Conservation (phyloP, 768 basidiomycete genomes). For the Saitozyma podzolica region DNA sequence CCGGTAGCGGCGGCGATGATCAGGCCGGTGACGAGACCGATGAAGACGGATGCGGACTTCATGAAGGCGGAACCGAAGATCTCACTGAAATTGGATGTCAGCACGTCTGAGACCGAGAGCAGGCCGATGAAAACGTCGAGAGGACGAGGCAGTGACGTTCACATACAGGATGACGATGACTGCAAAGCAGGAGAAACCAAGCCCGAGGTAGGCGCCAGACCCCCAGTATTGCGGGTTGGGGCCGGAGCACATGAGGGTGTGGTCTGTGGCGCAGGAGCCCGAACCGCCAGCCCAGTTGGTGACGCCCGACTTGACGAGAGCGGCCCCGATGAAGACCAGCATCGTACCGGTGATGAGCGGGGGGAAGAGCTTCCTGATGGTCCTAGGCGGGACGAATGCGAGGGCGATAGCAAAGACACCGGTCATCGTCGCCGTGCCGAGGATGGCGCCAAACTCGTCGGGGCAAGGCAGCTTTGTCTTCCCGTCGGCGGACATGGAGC, state of each 20-base stretch:
- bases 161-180: slow-evolving; percentile 21
- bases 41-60: slow-evolving; percentile 30
- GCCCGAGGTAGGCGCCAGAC: slow-evolving; percentile 22
- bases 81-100: slow-evolving; percentile 9
- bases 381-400: slow-evolving; percentile 29
- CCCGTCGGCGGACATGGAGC: slow-evolving; percentile 25
- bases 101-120: background rate
- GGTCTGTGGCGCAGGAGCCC: slow-evolving; percentile 21
- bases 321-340: slow-evolving; percentile 31
- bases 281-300: slow-evolving; percentile 36
- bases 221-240: slow-evolving; percentile 18
- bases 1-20: slow-evolving; percentile 30
- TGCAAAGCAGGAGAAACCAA: slow-evolving; percentile 29
- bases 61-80: slow-evolving; percentile 32
- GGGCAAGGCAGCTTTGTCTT: slow-evolving; percentile 30
- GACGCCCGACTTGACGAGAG: slow-evolving; percentile 23
- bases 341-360: slow-evolving; percentile 30
- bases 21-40: slow-evolving; percentile 28
- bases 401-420: slow-evolving; percentile 29
- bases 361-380: slow-evolving; percentile 29
- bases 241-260: slow-evolving; percentile 20
- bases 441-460: slow-evolving; percentile 33
- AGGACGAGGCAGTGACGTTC: background rate
- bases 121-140: background rate
- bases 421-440: slow-evolving; percentile 26